A percentile compares a stretch with the other conserved stretches of the same genome.
phyloP scores from a whole-genome alignment of 2,329 filamentous ascomycete genomes.

The Aspergillus glaucus region DNA sequence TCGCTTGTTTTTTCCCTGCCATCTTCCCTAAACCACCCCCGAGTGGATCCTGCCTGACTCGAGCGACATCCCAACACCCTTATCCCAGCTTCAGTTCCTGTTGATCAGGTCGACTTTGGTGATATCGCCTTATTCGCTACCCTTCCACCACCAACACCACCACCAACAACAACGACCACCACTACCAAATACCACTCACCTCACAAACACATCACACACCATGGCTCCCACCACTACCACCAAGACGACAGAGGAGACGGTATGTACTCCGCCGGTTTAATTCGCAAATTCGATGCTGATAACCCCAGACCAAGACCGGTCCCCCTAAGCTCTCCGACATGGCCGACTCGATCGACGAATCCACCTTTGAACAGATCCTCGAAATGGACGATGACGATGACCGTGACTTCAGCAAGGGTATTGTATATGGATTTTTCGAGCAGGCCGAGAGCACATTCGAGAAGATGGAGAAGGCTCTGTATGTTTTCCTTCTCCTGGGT shows the following conservation, averaged over 20 bases:
- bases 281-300: neutral
- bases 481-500: constrained; percentile 40
- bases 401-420: constrained; percentile 78
- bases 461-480: constrained; percentile 80
- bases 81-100: neutral
- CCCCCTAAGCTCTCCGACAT: constrained; percentile 54
- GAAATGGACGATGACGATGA: constrained; percentile 96
- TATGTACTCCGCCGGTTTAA: constrained; percentile 8
- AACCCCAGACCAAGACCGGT: constrained; percentile 40
- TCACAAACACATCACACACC: constrained; percentile 6
- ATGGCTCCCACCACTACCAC: constrained; percentile 25
- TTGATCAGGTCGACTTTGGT: neutral
- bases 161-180: neutral
- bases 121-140: neutral
- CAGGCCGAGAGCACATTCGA: constrained; percentile 82
- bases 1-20: neutral
- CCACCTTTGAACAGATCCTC: constrained; percentile 88
- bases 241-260: constrained; percentile 21
- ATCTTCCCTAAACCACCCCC: neutral
- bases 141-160: neutral
- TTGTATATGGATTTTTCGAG: constrained; percentile 88
- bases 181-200: neutral
- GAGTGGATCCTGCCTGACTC: neutral
- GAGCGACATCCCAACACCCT: neutral
- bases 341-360: constrained; percentile 68